These are phyloP conservation scores for Colletotrichum sp. DNA, from an alignment of 2,329 filamentous ascomycete species.

Conservation along the genomic window DNA sequence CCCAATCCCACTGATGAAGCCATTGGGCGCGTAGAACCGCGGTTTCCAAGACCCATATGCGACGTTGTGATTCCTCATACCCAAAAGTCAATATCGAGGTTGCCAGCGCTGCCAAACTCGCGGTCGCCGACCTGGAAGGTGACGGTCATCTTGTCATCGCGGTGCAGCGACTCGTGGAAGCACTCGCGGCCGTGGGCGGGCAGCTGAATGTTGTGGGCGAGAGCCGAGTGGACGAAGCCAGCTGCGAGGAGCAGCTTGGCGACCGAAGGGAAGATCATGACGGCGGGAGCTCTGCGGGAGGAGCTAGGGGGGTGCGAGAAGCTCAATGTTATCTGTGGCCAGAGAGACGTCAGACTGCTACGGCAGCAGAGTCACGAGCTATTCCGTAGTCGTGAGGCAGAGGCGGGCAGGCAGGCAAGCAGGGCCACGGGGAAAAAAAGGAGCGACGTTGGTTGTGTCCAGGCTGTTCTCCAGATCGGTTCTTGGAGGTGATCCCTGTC, in stretches of 20 bases:
- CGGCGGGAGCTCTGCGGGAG: slow-evolving; percentile 10
- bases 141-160: slow-evolving; percentile 97
- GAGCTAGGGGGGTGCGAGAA: neutral
- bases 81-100: slow-evolving; percentile 98
- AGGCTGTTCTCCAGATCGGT: slow-evolving; percentile 22
- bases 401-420: slow-evolving; percentile 2
- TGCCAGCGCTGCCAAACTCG: slow-evolving; percentile 93
- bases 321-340: neutral
- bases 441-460: slow-evolving; percentile 20
- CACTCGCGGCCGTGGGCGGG: slow-evolving; percentile 93
- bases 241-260: slow-evolving; percentile 49
- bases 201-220: slow-evolving; percentile 95
- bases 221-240: slow-evolving; percentile 59
- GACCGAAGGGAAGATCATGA: slow-evolving; percentile 49
- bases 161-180: slow-evolving; percentile 93
- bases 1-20: neutral
- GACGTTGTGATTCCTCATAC: slow-evolving; percentile 52
- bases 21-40: neutral
- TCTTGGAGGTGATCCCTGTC: slow-evolving; percentile 19
- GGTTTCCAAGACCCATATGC: neutral
- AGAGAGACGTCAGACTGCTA: neutral
- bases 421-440: slow-evolving; percentile 2
- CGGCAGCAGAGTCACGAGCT: neutral
- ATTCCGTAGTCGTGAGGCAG: neutral
- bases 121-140: slow-evolving; percentile 98